Evolutionary conservation across 176 grass and related monocot species (phyloP), one percentile per base, ranked within the genome.

Genomic region (Chloris gayana): DNA sequence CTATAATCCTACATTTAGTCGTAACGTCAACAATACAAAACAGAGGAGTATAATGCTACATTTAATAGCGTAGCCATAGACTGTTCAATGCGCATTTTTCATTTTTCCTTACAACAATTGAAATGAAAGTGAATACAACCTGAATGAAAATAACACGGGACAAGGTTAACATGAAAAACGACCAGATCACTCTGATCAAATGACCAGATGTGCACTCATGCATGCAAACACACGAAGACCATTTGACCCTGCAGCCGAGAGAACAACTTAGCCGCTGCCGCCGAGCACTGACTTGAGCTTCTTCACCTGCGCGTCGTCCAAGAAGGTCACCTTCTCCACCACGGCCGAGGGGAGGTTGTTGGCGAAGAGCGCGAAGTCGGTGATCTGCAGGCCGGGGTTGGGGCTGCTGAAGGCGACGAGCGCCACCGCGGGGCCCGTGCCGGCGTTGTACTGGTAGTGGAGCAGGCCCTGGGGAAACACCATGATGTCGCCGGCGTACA

Each of bases 381-480:
- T 93, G 70, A 93, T 97, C 93, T 97, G 93, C 14, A 97, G 75
- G 39, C 93, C 93, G 4, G 93, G 93, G 83, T 90, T 97, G 9
- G 88, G 45, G 70, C 62, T 70, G 79, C 88, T 92, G 76, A 93
- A 97, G 30, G 79, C 85, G 13, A 87, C 93, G n/a, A 93, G 46
- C 51, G 83, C 90, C 11, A 89, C 61, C 0, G 90, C 90, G 4
- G 65, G 10, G 22, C 62, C 22, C 1, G 24, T 27, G 42, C 90
- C 93, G 34, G 46, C 59, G 66, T 97, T 97, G 64, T 93, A 86
- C 88, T 89, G 88, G 72, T 79, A 97, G 82, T 93, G 93, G 3
- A 93, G 85, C 62, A 88, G 77, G 6, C 93, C 93, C 79, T 93
- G 88, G 2, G 93, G 93, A 46, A 97, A 93, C 60, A 97, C 57